phyloP scores from a whole-genome alignment of 805 yeast species.

The Teunomyces atbi region DNA sequence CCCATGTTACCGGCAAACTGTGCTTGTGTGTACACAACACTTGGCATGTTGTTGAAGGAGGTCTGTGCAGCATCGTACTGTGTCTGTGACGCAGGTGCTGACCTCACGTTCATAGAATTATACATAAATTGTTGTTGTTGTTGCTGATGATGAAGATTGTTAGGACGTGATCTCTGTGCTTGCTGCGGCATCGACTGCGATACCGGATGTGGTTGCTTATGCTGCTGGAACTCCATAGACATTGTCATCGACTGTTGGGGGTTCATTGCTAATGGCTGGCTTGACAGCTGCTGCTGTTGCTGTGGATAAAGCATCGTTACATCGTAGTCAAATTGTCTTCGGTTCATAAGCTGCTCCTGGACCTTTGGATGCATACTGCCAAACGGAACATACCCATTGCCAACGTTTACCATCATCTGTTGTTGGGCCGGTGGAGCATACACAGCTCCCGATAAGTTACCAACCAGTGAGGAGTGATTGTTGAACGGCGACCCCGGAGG shows the following conservation, averaged over 20 bases:
- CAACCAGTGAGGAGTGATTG: constrained; percentile 4
- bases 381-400: constrained; percentile 19
- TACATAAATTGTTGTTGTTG: constrained; percentile 11
- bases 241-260: not conserved
- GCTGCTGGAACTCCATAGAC: constrained; percentile 2
- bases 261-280: not conserved
- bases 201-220: not conserved
- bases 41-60: not conserved
- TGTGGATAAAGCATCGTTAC: not conserved
- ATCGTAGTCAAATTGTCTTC: constrained; percentile 15
- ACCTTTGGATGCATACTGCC: constrained; percentile 15
- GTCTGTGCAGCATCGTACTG: not conserved
- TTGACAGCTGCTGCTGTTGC: constrained; percentile 9
- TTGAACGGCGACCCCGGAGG: not conserved
- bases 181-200: constrained; percentile 11
- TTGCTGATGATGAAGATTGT: constrained; percentile 5
- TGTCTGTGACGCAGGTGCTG: constrained; percentile 23
- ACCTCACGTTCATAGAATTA: constrained; percentile 8
- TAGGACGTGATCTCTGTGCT: too few species aligned
- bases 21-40: constrained; percentile 1
- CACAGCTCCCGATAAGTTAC: not conserved
- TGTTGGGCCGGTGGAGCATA: constrained; percentile 9
- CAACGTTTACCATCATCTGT: constrained; percentile 20
- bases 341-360: constrained; percentile 19
- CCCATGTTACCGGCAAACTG: constrained; percentile 5